Base-by-base conservation (phyloP, 768 basidiomycete species). In the Trametes punicea region DNA sequence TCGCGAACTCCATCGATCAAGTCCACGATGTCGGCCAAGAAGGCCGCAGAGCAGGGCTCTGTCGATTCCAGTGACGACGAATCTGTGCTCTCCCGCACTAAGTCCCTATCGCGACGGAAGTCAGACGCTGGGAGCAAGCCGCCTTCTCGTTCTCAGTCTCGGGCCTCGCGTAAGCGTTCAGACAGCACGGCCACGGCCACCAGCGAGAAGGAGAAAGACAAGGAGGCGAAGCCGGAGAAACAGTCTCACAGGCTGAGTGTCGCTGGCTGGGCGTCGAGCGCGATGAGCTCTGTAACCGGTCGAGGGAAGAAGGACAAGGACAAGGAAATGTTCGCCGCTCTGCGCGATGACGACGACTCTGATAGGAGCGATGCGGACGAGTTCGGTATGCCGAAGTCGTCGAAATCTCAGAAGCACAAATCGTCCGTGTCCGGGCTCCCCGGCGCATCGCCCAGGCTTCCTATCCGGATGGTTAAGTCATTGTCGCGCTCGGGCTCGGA, bases 221-320 rank as follows among this genome's bases (percentile, higher is more conserved):
- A 62, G 40, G 59, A 64, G 16, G 46, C 55, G 46, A 64, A 64
- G 56, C 50, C 66, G n/a, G 23, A 74, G 70, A 56, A 77, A 77
- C 59, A 15, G 18, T 63, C 61, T 7, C 51, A 72, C 74, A 65
- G 79, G 73, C 64, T 68, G 51, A 72, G 65, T 36, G 74, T 86
- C 18, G 73, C 81, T 2, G 82, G 81, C 6, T 90, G 88, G 85
- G 86, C 85, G 13, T 81, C 81, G 47, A 83, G 68, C 67, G 85
- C 84, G 31, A 81, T 87, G 45, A 81, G 74, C 40, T 81, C 81
- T 29, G 76, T 88, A 44, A 76, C 83, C 1, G 80, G 81, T 3
- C 73, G 80, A 16, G 75, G 77, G 26, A 79, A 76, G 70, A 86
- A 81, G 68, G 80, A 75, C 64, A 81, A 79, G 63, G 79, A 74